Base-by-base conservation (phyloP, 352 stramenopile species). In the Pythium utonaiense region DNA sequence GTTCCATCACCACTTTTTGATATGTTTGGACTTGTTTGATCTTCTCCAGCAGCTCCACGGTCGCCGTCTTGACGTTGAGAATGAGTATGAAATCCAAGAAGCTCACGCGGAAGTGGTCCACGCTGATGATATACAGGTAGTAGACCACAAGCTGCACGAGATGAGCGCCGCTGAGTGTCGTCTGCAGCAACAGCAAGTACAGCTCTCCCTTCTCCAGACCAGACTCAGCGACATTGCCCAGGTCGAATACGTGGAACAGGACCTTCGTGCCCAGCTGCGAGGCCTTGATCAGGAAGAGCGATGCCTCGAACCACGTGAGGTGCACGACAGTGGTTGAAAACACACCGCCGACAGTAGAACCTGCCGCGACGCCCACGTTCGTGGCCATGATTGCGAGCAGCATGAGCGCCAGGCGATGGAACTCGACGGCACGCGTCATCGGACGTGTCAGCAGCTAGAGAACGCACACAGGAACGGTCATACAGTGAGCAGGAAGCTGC, bases 11-110 rank as follows among this genome's bases (percentile, higher is more conserved):
- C 24, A 89, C 73, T 49, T 82, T 75, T 22, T 90, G 77, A 56
- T 90, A 90, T 22, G 83, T 53, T 33, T 87, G 82, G 1, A 89
- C 77, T 30, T 86, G 74, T 34, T 82, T 86, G 36, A 78, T 41
- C 58, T 89, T 88, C 51, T 89, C 78, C 25, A 90, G 59, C 9
- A 92, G 54, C 21, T 80, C 60, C 19, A 88, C 71, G 0, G 79
- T 90, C 12, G 83, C 80, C 31, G 87, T 90, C 64, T 92, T 92
- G n/a, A 92, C 80, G 30, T 89, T 90, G 19, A 92, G 53, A 38
- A 92, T 87, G 52, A 92, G 57, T 30, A 90, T 88, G 25, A 92
- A 80, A 52, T 92, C 83, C 30, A 90, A 74, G 42, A 92, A 79
- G 33, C 78, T 89, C 27, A 90, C 78, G 24, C 83, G 75, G 64